Base-by-base conservation (phyloP, 139 green algal species). In the Coelastrella sp. region DNA sequence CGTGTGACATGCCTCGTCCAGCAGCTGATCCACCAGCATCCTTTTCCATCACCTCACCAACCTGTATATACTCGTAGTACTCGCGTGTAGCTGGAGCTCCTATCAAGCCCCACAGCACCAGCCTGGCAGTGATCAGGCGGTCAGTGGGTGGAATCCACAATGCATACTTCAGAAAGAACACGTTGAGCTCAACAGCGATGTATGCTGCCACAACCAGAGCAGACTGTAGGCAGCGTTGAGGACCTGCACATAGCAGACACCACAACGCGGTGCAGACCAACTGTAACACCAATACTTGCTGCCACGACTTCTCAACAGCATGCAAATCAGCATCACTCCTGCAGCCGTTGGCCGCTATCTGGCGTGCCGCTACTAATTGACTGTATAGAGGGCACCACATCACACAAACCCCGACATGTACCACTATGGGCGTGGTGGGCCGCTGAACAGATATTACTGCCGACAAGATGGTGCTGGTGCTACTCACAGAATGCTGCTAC, bases 101-200 rank as follows among this genome's bases (percentile, higher is more conserved):
- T 5, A 86, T 20, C 2, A 86, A 60, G 13, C 89, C 89, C 89
- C 87, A 91, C 61, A 91, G 78, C 54, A 91, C 10, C 32, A 91
- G 80, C 66, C 88, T 57, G 87, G 94, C 94, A 4, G 95, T 97
- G 92, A 98, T 98, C 73, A 98, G 91, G 4, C 94, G 92, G 94
- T 98, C 96, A 78, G 86, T 86, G 73, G 97, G 97, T 11, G 97
- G 97, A 4, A 99, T 88, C 97, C 97, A 99, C 47, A 99, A 94
- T 19, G 96, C 83, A 82, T 93, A 97, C 93, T 99, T 99, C n/a
- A 99, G 93, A 92, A 99, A 99, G 92, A 99, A 99, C n/a, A 95
- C 92, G 78, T 98, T 98, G 17, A 99, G 85, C 89, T 99, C 95
- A 11, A 97, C 93, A 16, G 90, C 54, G 5, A 96, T 78, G 56